Percentiles rank a stretch among this genome's conserved stretches.
Evolutionary conservation across 2,329 filamentous ascomycete species (phyloP).

Genomic region (Gliomastix tumulicola): DNA sequence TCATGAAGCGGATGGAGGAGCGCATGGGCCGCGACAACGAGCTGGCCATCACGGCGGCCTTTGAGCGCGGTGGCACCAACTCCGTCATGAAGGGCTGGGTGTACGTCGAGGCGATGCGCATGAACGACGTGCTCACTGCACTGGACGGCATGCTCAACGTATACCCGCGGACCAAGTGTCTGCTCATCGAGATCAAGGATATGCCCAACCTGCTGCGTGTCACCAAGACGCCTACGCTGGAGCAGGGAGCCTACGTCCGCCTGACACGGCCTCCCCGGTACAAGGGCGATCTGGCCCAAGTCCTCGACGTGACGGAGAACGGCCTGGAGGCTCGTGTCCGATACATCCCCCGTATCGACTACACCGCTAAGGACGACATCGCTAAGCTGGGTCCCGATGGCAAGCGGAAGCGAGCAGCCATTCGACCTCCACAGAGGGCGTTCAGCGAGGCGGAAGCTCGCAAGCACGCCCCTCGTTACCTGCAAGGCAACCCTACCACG

Average conservation of each 20-base stretch:
- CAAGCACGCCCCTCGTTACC: constrained; percentile 66
- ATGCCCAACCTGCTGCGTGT: constrained; percentile 95
- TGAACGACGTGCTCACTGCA: constrained; percentile 77
- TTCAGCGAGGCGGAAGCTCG: constrained; percentile 92
- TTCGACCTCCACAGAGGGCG: constrained; percentile 76
- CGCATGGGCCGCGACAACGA: constrained; percentile 70
- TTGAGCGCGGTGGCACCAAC: constrained; percentile 75
- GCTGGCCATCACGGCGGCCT: constrained; percentile 79
- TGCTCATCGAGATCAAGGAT: constrained; percentile 90
- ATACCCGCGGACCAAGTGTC: constrained; percentile 80
- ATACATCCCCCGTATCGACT: constrained; percentile 86
- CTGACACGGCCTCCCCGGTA: constrained; percentile 76
- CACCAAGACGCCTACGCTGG: constrained; percentile 75
- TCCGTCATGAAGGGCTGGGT: constrained; percentile 88
- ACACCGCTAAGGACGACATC: constrained; percentile 76
- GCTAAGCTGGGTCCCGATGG: constrained; percentile 41
- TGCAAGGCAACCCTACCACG: constrained; percentile 63
- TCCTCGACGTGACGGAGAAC: constrained; percentile 88
- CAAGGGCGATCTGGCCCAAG: constrained; percentile 81
- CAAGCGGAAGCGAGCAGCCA: constrained; percentile 71
- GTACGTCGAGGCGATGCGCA: constrained; percentile 85
- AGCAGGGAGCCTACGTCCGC: constrained; percentile 87
- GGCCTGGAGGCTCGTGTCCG: constrained; percentile 82
- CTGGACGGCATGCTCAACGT: constrained; percentile 82
- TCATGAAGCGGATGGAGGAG: constrained; percentile 86